These are phyloP conservation scores for Fusarium sp. DNA, from an alignment of 2,329 filamentous ascomycete genomes.

Conservation along the genomic window DNA sequence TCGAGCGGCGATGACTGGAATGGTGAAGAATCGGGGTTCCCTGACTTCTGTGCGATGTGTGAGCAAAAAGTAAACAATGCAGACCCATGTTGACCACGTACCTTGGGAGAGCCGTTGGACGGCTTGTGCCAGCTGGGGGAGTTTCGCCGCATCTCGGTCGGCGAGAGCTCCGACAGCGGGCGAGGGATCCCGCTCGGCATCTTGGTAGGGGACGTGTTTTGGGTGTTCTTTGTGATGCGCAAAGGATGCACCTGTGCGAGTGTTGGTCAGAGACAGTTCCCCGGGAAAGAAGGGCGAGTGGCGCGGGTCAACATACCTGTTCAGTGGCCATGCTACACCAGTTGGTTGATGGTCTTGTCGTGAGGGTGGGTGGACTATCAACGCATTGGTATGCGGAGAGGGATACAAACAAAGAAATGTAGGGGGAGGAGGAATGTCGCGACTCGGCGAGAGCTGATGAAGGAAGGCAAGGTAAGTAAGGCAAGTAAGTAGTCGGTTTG, in stretches of 20 bases:
- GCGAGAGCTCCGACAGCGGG: slow-evolving; percentile 89
- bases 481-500: slow-evolving; percentile 35
- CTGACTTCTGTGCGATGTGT: slow-evolving; percentile 69
- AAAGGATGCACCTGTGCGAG: slow-evolving; percentile 76
- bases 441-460: slow-evolving; percentile 26
- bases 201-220: slow-evolving; percentile 72
- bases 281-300: slow-evolving; percentile 24
- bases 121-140: slow-evolving; percentile 93
- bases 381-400: slow-evolving; percentile 51
- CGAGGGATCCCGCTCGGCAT: slow-evolving; percentile 72
- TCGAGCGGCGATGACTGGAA: slow-evolving; percentile 87
- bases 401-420: slow-evolving; percentile 39
- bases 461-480: slow-evolving; percentile 42
- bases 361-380: slow-evolving; percentile 43
- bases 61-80: slow-evolving; percentile 43
- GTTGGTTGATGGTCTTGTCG: slow-evolving; percentile 36
- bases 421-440: slow-evolving; percentile 47
- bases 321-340: slow-evolving; percentile 53
- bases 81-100: slow-evolving; percentile 38
- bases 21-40: slow-evolving; percentile 81
- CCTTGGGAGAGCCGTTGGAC: slow-evolving; percentile 62
- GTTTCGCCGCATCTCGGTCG: slow-evolving; percentile 87
- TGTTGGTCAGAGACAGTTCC: slow-evolving; percentile 41
- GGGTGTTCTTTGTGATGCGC: slow-evolving; percentile 79
- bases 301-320: slow-evolving; percentile 50